Evolutionary conservation across 202 grass and related monocot genomes (phyloP), one percentile per base, ranked within the genome.

Genomic region (Elaeis oleifera): DNA sequence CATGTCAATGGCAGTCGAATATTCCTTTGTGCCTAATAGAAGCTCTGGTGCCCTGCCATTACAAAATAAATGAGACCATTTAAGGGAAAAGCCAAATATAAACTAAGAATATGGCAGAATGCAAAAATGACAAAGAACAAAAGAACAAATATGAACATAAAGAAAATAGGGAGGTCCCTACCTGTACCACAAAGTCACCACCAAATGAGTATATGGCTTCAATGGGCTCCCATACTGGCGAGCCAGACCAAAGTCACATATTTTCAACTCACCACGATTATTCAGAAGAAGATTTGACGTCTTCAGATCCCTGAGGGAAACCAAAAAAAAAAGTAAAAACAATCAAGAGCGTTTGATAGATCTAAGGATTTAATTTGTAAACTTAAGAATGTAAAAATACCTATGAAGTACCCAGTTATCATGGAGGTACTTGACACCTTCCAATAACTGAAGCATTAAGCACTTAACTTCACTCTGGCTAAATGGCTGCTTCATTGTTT

Each of bases 181-280:
- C 92, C 92, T 91, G 52, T 91, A 97, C 84, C 84, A 91, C 71
- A 97, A 84, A 75, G 92, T 97, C 60, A 91, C 92, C 58, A 97
- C 92, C 67, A 85, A 75, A 26, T 80, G 88, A 70, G 92, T 97
- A 71, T 97, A 97, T 59, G 84, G 84, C 50, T 89, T 97, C 63
- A 86, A 72, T 44, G 77, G 88, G 32, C 84, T 86, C 36, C 92
- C 92, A 88, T 91, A 97, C 70, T 89, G 92, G 68, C 84, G 84
- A 63, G 92, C 76, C 23, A 97, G 77, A 48, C 88, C 88, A 72
- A 97, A 97, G 69, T 96, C 91, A 61, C 91, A 96, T 77, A 90
- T 88, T 82, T 96, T 96, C 67, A 96, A 59, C 76, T 97, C 88
- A 61, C 92, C 88, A 2, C 79, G 28, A 51, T 97, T 91, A 60